Evolutionary conservation across 352 stramenopile genomes (phyloP), one percentile per base, ranked within the genome.

Genomic region (Aphanomyces cochlioides): DNA sequence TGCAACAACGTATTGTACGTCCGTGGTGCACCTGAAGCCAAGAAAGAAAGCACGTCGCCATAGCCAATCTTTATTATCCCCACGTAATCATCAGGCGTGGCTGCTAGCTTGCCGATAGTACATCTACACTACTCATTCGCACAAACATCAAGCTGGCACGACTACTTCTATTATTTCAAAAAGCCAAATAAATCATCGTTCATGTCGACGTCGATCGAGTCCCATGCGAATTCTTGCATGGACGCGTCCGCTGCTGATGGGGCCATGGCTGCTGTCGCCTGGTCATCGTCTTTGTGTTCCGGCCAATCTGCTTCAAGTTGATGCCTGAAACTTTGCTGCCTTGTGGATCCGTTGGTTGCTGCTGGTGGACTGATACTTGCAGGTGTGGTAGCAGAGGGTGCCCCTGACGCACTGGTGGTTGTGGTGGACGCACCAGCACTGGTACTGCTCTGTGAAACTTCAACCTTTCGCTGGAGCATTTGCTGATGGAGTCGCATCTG

Each of bases 1-100:
- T 99, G 97, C 77, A 99, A 99, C 84, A 99, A 99, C 84, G 96
- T 99, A 37, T 83, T 99, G 37, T 99, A 98, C 77, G 89, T 99
- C 37, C 86, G 93, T 57, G 90, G 87, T 6, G 87, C 92, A 4
- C 69, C 84, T 56, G 85, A 93, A 56, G 28, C 28, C 28, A 28
- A 28, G 28, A 28, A 28, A 28, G 87, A 87, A 63, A 85, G 90
- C 70, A 90, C 88, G 74, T 58, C 50, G 50, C 28, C 8, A 58
- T n/a, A 58, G 8, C 50, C 28, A 58, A 34, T 38, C 50, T 38
- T 58, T 28, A 28, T 28, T 58, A 58, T 58, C 37, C 28, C 50
- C 50, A 38, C 50, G 50, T 58, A 58, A 58, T 58, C 50, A 10
- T 53, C 45, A 53, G 45, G 13, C 45, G 45, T n/a, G n/a, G 45